Base-by-base conservation (phyloP, 106 monocot genomes). In the Chionographis japonica region DNA sequence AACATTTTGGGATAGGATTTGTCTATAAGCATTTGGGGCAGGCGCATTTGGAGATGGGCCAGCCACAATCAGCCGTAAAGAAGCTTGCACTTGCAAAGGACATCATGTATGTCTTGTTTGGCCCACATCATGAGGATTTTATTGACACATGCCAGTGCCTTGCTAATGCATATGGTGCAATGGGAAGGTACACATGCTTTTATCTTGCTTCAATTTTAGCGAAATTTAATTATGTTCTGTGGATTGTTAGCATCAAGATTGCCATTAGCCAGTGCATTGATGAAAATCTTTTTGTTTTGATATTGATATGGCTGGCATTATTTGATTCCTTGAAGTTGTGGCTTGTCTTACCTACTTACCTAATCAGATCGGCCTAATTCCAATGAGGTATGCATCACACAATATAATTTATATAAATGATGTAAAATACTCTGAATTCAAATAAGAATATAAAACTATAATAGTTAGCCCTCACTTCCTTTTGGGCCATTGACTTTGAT, bases 1-100 rank as follows among this genome's bases (percentile, higher is more conserved):
- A 66, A 46, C 88, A 88, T 76, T 88, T 81, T 79, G 88, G 81
- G 2, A 70, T 88, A 49, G 88, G 85, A 14, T 88, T 85, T 79
- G 75, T 55, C 20, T 84, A 76, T 68, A 85, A 88, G 72, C 75
- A 88, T 82, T 77, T 88, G 76, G 88, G 85, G 0, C 76, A 74
- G 55, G 84, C 88, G 4, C 79, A 88, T 74, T 49, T 82, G 59
- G 78, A 85, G 37, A 78, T 71, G 37, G 59, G 69, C 37, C 75
- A 77, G 49, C 56, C 57, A 18, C 55, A 76, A 27, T 65, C 63
- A 17, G 88, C 79, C 61, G 58, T 79, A 3, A 61, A 59, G 70
- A 61, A 78, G 75, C 67, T 85, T n/a, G 37, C 49, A 35, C 69
- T 66, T 60, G 78, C 84, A 56, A 85, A 70, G 70, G 76, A 75